Base-by-base conservation (phyloP, 495 filamentous ascomycete species). In the Penicillium goetzii region DNA sequence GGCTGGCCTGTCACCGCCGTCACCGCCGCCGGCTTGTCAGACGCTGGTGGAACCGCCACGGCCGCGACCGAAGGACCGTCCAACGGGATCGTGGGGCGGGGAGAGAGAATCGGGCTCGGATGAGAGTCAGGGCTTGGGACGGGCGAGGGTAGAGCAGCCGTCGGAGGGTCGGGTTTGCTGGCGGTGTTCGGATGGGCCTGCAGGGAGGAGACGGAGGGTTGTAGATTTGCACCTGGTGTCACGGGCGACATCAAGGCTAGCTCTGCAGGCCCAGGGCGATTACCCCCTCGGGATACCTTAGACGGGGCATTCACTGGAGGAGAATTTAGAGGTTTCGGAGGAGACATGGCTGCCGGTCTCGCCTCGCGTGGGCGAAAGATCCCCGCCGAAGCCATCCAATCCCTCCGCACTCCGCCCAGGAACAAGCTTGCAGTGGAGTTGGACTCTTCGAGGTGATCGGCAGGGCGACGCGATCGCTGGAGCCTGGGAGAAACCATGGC, bases 361-460 rank as follows among this genome's bases (percentile, higher is more conserved):
- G 52, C n/a, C 19, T 55, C 52, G 52, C 52, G 52, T 19, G 34
- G 50, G 15, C 11, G 2, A 30, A 38, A 28, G 19, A 41, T 23
- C 26, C 45, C 49, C 19, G 17, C 25, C 23, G 55, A 40, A 11
- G 53, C 26, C 83, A 92, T 89, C 91, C 91, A 93, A 69, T 85
- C 78, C 66, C 82, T 88, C 70, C 86, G 86, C 61, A 79, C 78
- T 49, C 85, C 82, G 43, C 89, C 87, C 57, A 91, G 78, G 75
- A 92, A 90, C 38, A 83, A 72, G 64, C 81, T 86, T 56, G 86
- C 78, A 15, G 91, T 93, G 51, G 86, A 86, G 74, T 93, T 95
- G 17, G 88, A 88, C 4, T 80, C 79, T 36, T 83, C 84, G 59
- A 90, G 53, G 58, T 65, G 41, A 61, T 71, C 61, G 36, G 32